Conservation (phyloP, 2,329 filamentous ascomycete species). For the Fusarium citri region DNA sequence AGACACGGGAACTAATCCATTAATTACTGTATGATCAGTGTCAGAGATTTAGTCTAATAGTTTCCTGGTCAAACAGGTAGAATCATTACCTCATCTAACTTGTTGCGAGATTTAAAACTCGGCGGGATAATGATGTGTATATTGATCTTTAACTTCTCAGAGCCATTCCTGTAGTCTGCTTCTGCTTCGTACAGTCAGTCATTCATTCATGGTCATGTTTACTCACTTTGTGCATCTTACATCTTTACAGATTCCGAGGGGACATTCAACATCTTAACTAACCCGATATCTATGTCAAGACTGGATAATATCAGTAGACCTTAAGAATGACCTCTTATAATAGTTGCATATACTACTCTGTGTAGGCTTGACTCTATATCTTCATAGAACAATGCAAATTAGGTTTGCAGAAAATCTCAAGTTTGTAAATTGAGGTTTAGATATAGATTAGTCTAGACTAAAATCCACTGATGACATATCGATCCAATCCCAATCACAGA, state of each 20-base stretch:
- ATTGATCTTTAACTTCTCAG: background rate
- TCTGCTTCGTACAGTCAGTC: background rate
- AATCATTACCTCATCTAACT: background rate
- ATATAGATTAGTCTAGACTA: background rate
- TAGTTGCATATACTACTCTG: background rate
- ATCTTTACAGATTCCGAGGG: background rate
- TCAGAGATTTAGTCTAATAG: background rate
- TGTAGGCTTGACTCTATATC: background rate
- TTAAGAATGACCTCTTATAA: background rate
- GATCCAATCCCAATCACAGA: background rate
- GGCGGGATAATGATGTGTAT: background rate
- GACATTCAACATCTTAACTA: background rate
- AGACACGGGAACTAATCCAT: background rate
- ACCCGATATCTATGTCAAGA: background rate
- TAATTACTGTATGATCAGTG: background rate
- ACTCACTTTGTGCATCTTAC: background rate
- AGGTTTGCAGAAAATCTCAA: background rate
- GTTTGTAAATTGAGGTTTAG: background rate
- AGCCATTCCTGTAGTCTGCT: background rate
- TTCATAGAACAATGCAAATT: background rate
- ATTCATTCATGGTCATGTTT: background rate
- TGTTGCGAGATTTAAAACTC: background rate
- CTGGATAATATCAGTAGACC: background rate
- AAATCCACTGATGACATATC: background rate
- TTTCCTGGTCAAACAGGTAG: background rate